phyloP scores from a whole-genome alignment of 345 rosid genomes.

The Noccaea bulbosa region DNA sequence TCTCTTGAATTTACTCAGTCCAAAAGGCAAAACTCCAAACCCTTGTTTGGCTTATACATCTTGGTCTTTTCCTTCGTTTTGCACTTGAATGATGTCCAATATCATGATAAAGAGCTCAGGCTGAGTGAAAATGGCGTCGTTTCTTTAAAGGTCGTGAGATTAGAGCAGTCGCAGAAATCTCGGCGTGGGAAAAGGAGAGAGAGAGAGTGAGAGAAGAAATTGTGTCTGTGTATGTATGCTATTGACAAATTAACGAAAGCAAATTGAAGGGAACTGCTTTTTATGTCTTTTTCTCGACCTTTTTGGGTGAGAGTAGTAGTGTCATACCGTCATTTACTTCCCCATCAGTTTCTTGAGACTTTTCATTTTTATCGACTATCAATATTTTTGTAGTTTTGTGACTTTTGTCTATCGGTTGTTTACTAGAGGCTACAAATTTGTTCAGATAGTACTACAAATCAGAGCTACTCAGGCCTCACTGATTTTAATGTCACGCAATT shows the following conservation, averaged over 20 bases:
- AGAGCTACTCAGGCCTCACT: not conserved
- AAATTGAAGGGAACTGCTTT: constrained; percentile 9
- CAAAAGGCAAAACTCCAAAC: constrained; percentile 24
- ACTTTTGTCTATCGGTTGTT: not conserved
- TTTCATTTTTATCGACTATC: not conserved
- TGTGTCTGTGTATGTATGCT: constrained; percentile 14
- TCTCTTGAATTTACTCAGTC: constrained; percentile 21
- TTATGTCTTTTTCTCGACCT: constrained; percentile 28
- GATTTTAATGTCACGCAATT: not conserved
- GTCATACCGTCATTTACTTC: constrained; percentile 19
- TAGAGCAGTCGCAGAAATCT: constrained; percentile 38
- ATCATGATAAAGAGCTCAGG: not conserved
- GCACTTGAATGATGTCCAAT: not conserved
- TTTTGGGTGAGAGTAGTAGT: not conserved
- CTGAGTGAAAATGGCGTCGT: constrained; percentile 31
- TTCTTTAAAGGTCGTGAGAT: constrained; percentile 10
- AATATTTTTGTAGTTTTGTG: not conserved
- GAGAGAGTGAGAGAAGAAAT: constrained; percentile 21
- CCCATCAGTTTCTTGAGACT: not conserved
- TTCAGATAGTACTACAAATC: not conserved
- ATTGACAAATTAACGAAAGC: no score
- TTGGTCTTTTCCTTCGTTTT: not conserved
- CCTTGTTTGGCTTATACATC: not conserved
- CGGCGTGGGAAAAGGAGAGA: constrained; percentile 30
- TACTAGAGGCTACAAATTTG: not conserved